Evolutionary conservation across 2,329 filamentous ascomycete genomes (phyloP).

Genomic region (Blastomyces percursus): DNA sequence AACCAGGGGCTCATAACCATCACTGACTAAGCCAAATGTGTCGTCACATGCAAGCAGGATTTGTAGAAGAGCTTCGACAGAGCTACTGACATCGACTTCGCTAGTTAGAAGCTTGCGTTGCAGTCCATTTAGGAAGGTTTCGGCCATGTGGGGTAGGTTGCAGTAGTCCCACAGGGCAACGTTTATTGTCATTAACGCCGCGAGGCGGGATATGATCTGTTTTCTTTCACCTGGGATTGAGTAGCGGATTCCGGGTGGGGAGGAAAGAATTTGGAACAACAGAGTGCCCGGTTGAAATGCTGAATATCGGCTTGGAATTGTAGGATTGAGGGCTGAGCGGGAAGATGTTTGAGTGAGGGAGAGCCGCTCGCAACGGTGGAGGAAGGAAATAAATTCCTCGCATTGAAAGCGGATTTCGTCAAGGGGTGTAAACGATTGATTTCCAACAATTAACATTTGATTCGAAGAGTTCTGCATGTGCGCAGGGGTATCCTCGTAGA

Average conservation of each 20-base stretch:
- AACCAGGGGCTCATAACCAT: conserved; percentile 1
- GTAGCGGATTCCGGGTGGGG: conserved; percentile 25
- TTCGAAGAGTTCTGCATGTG: conserved; percentile 4
- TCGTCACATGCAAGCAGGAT: conserved; percentile 30
- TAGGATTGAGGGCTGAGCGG: conserved; percentile 9
- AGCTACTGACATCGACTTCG: conserved; percentile 29
- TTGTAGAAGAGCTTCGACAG: conserved; percentile 30
- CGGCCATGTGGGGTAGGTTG: conserved; percentile 20
- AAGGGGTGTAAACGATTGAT: not conserved
- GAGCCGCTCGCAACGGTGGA: conserved; percentile 29
- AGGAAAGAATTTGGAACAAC: conserved; percentile 24
- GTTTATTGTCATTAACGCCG: conserved; percentile 29
- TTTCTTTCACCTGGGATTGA: conserved; percentile 29
- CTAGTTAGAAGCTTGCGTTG: conserved; percentile 24
- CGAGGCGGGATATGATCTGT: conserved; percentile 29
- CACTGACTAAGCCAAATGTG: conserved; percentile 11
- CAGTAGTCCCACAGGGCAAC: conserved; percentile 33
- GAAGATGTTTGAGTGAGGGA: conserved; percentile 21
- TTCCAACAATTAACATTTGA: not conserved
- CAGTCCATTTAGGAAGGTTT: conserved; percentile 26
- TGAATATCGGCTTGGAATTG: conserved; percentile 18
- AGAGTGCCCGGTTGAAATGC: conserved; percentile 24
- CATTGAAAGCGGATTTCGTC: conserved; percentile 28
- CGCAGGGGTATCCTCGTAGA: conserved; percentile 20
- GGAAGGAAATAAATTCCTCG: conserved; percentile 29